phyloP scores from a whole-genome alignment of 2,329 filamentous ascomycete genomes.

The Sporothrix schenckii region DNA sequence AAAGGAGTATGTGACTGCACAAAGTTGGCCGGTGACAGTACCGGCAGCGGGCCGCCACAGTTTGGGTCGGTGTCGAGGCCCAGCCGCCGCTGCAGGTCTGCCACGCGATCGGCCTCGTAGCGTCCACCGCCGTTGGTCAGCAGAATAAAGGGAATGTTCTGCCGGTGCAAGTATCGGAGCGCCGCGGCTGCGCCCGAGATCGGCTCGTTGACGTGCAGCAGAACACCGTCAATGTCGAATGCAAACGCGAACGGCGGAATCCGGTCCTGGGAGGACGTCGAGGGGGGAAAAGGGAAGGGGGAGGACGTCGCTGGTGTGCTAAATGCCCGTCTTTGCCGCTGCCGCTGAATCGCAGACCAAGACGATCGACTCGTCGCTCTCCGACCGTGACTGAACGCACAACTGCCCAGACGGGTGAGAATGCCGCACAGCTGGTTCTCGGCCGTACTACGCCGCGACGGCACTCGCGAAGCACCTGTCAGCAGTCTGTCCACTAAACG shows the following conservation, averaged over 20 bases:
- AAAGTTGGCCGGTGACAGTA: constrained; percentile 69
- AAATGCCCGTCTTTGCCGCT: constrained; percentile 1
- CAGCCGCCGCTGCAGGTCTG: constrained; percentile 68
- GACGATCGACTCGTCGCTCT: not conserved
- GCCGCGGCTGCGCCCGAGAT: constrained; percentile 77
- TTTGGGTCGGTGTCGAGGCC: constrained; percentile 86
- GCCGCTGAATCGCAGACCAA: not conserved
- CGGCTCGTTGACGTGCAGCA: constrained; percentile 77
- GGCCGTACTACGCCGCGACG: constrained; percentile 16
- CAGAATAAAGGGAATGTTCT: constrained; percentile 87
- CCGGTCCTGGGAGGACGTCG: not conserved
- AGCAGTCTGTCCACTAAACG: constrained; percentile 10
- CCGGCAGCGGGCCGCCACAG: constrained; percentile 65
- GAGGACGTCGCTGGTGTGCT: not conserved
- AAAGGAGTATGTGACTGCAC: constrained; percentile 93
- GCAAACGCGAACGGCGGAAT: constrained; percentile 46
- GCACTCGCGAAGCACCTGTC: not conserved
- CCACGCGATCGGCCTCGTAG: constrained; percentile 72
- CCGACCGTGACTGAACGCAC: not conserved
- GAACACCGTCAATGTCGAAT: constrained; percentile 82
- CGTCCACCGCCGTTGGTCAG: constrained; percentile 95
- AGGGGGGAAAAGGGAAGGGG: not conserved
- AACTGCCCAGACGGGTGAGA: not conserved
- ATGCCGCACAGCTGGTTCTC: constrained; percentile 2
- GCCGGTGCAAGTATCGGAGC: constrained; percentile 70